Evolutionary conservation across 495 filamentous ascomycete species (phyloP), one percentile per base, ranked within the genome.

Genomic region (Penicillium pulvis): DNA sequence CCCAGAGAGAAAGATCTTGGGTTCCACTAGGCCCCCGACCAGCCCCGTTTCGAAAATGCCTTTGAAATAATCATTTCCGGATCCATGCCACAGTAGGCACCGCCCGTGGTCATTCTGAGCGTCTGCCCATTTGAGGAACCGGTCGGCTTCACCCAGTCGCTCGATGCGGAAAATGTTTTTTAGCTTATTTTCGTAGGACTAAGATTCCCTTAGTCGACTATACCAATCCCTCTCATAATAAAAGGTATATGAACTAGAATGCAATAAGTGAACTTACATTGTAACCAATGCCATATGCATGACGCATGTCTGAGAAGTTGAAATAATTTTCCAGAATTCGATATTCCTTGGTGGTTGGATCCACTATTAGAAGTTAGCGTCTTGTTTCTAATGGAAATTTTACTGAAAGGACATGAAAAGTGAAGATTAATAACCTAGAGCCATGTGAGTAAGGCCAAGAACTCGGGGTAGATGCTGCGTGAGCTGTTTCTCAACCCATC

Each of bases 1-100:
- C 14, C 59, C 62, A 23, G 65, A 57, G 17, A 65, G 56, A 28
- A 49, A 68, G 10, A 68, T 53, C 5, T 53, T 57, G 4, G 31
- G 28, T 28, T 53, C 2, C 28, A 47, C 1, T 26, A 16, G 1
- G 33, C 44, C 43, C 24, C 20, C 36, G 12, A 87, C 85, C 6
- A 94, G 77, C 14, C 90, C 90, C 67, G 91, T 86, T 43, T 79
- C 84, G 20, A 93, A 76, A 30, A 93, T 92, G 41, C 88, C 87
- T 41, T 81, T 81, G 63, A 87, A 91, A 64, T 92, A 92, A 20
- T 82, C 87, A 17, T 74, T 71, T 0, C 83, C 75, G 0, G 70
- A 70, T 17, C 89, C 90, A 63, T 94, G 90, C 90, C 90, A 94
- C 20, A 83, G 79, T 28, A 84, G 79, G 3, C 10, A 5, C 50